Evolutionary conservation across 768 basidiomycete genomes (phyloP), one percentile per base, ranked within the genome.

Genomic region (Lactifluus subvellereus): DNA sequence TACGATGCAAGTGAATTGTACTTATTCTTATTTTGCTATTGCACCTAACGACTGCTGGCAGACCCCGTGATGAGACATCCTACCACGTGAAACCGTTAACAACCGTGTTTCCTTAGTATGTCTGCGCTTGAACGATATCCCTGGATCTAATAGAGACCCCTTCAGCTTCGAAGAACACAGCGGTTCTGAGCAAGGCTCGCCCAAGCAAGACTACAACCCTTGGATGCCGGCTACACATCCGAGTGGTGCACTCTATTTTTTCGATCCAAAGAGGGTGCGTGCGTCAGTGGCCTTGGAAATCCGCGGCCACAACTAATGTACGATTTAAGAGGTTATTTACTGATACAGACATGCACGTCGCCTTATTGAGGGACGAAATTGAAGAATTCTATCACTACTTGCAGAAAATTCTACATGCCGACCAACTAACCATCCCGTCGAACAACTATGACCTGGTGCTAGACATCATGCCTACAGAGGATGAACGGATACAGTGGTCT

Each of bases 191-290:
- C 61, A 58, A 16, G 57, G 6, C 30, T 48, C n/a, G 33, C 22
- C 20, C 7, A 47, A 9, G 27, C 42, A 57, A 42, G 57, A 53
- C 27, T 40, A 50, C 18, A 18, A 10, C 35, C 35, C 35, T 37
- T 37, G 10, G 86, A 70, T 43, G 4, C 69, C 77, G 0, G 72
- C 74, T 38, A 71, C 75, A 2, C 86, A 87, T 66, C 85, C 86
- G 0, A 85, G 87, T 71, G 86, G 86, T 4, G 79, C 77, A 27
- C 75, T 80, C 18, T 88, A 86, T 68, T 88, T 82, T 61, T 78
- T 77, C 66, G 75, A 84, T 60, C 27, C 60, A 50, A 66, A 73
- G 8, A 78, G 77, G 73, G 85, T 84, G 49, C 8, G 76, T 67
- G 43, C 18, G 42, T 42, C 6, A 20, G 8, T 35, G 9, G 45